Conservation (phyloP, 1,139 yeast species). For the Debaryomycetaceae sp. region DNA sequence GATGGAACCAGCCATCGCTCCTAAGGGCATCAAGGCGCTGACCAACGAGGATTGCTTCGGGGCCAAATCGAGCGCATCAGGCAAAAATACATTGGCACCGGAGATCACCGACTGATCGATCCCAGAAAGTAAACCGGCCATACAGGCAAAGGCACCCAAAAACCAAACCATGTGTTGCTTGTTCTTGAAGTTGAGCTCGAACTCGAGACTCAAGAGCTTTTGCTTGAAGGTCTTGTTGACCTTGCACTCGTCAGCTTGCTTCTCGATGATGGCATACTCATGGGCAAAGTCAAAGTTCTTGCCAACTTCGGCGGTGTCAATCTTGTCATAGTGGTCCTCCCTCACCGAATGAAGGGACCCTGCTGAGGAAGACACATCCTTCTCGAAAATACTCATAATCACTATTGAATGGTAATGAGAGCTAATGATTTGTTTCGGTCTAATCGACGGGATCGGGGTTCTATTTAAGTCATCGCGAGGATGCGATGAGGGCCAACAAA, state of each 20-base stretch:
- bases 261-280: slow-evolving; percentile 23
- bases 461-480: too few species aligned
- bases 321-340: slow-evolving; percentile 8
- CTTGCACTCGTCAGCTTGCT: slow-evolving; percentile 16
- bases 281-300: slow-evolving; percentile 20
- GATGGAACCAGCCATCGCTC: slow-evolving; percentile 51
- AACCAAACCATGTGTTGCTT: slow-evolving; percentile 42
- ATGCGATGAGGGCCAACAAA: too few species aligned
- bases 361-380: slow-evolving; percentile 9
- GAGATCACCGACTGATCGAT: slow-evolving; percentile 53
- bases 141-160: slow-evolving; percentile 49
- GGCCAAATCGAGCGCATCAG: slow-evolving; percentile 29
- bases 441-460: not conserved
- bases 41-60: slow-evolving; percentile 39
- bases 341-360: slow-evolving; percentile 5
- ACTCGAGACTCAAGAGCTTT: slow-evolving; percentile 20
- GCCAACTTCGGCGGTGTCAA: slow-evolving; percentile 12
- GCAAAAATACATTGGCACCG: slow-evolving; percentile 53
- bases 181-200: slow-evolving; percentile 32
- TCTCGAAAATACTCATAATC: slow-evolving; percentile 11
- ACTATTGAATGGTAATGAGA: too few species aligned
- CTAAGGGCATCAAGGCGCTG: slow-evolving; percentile 56
- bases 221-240: slow-evolving; percentile 18
- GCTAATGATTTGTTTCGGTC: not conserved
- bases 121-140: slow-evolving; percentile 59